Percentiles rank a stretch among this genome's conserved stretches.
These are phyloP conservation scores for Zychaea mexicana DNA, from an alignment of 371 early-diverging fungal genomes.

Conservation along the genomic window DNA sequence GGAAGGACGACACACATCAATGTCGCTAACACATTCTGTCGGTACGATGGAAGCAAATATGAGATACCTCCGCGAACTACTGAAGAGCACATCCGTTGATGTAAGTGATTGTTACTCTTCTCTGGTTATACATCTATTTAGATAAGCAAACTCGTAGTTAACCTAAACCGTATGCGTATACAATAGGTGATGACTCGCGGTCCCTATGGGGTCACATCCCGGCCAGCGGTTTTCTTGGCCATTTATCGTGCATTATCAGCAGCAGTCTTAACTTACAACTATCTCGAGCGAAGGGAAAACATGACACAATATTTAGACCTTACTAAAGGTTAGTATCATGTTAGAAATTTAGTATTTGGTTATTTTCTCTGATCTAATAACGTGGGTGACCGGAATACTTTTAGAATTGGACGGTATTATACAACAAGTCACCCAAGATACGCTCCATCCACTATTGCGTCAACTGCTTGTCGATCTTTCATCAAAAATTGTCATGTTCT, in stretches of 20 bases:
- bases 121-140: background rate
- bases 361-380: background rate
- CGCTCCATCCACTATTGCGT: constrained; percentile 42
- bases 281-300: constrained; percentile 5
- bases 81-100: background rate
- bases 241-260: constrained; percentile 28
- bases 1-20: background rate
- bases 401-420: constrained; percentile 24
- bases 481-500: constrained; percentile 12
- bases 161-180: too few relatives aligned
- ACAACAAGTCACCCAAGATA: constrained; percentile 9
- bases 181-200: constrained; percentile 41
- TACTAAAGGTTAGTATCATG: background rate
- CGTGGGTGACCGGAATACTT: too few relatives aligned
- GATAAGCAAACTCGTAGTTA: background rate
- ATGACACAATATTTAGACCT: background rate
- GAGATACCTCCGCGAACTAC: background rate
- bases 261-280: constrained; percentile 12
- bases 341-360: background rate
- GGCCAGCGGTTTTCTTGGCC: constrained; percentile 30
- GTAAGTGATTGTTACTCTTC: background rate
- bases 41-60: constrained; percentile 1
- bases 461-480: constrained; percentile 25
- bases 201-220: constrained; percentile 44
- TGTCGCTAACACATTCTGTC: background rate